Evolutionary conservation across 148 eudicot species (phyloP), one percentile per base, ranked within the genome.

Genomic region (Silene conica): DNA sequence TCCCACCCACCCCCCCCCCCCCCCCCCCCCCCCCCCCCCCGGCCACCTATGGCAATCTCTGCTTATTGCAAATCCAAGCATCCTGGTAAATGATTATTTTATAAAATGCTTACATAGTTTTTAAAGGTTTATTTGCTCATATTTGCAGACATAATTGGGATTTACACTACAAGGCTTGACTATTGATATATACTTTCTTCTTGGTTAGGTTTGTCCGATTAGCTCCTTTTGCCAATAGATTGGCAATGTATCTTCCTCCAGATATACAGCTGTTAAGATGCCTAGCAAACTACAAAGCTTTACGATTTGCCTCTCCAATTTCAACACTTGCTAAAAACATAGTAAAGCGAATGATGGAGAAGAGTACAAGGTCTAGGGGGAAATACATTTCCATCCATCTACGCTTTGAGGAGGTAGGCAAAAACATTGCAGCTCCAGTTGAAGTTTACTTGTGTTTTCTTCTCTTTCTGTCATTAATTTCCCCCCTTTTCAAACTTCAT

Each of bases 211-310:
- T 92, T 75, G 78, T 90, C 21, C 90, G 96, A 18, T 82, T 92
- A 74, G 82, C 97, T 63, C 97, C 97, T 2, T 92, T 92, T 74
- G 97, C 97, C 63, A 92, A 92, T 81, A 87, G 97, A 80, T 76
- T 92, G 81, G 83, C 97, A 5, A 80, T 84, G 82, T 78, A 83
- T 73, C 70, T 90, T 70, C 96, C 96, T 62, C 89, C 90, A 25
- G 76, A 81, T 69, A 82, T 90, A 74, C 97, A 90, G 69, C 80
- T 50, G 68, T 74, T 90, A 67, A 87, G 97, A 86, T 92, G 97
- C 83, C 74, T 90, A 28, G 81, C 97, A 50, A 92, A 92, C 76
- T 92, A 88, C 72, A 81, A 84, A 81, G 91, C 97, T 23, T 76
- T 92, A 69, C 86, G 84, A 80, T 92, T 92, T 80, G 86, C 97